Evolutionary conservation across 306 rosid species (phyloP).

Genomic region (Arachis hypogaea): DNA sequence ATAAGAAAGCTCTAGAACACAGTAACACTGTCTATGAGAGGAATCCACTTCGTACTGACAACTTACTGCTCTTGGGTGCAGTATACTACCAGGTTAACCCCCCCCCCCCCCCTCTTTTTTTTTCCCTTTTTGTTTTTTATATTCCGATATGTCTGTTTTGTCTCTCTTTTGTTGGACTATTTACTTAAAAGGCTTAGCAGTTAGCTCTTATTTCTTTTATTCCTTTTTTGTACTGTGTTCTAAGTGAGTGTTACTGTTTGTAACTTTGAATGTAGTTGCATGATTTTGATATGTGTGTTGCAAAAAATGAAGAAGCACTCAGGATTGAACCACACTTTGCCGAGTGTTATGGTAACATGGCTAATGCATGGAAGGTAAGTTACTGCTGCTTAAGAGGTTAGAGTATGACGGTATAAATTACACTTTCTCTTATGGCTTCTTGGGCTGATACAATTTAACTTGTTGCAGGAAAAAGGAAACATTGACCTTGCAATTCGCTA

Average conservation of each 20-base stretch:
- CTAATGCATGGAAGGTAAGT: constrained; percentile 96
- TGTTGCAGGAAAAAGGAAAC: constrained; percentile 56
- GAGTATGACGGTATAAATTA: neutral
- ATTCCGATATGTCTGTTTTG: constrained; percentile 5
- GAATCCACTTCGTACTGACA: constrained; percentile 86
- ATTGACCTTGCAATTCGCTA: constrained; percentile 61
- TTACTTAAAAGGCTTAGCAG: neutral
- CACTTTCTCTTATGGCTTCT: constrained; percentile 32
- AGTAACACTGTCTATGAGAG: constrained; percentile 81
- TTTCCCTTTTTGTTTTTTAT: neutral
- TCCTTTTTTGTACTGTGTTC: neutral
- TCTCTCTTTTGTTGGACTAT: neutral
- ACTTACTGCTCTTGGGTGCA: constrained; percentile 93
- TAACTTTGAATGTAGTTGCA: constrained; percentile 59
- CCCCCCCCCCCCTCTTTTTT: no score
- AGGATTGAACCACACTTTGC: constrained; percentile 87
- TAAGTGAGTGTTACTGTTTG: neutral
- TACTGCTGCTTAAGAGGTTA: neutral
- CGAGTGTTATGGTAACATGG: constrained; percentile 99
- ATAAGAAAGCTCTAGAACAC: constrained; percentile 88
- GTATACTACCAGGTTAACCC: constrained; percentile 81
- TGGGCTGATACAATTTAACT: constrained; percentile 19
- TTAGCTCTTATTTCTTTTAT: neutral
- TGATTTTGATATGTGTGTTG: constrained; percentile 90
- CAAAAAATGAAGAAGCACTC: constrained; percentile 97